Conservation (phyloP, 306 rosid species). For the Hippophae tibetana region DNA sequence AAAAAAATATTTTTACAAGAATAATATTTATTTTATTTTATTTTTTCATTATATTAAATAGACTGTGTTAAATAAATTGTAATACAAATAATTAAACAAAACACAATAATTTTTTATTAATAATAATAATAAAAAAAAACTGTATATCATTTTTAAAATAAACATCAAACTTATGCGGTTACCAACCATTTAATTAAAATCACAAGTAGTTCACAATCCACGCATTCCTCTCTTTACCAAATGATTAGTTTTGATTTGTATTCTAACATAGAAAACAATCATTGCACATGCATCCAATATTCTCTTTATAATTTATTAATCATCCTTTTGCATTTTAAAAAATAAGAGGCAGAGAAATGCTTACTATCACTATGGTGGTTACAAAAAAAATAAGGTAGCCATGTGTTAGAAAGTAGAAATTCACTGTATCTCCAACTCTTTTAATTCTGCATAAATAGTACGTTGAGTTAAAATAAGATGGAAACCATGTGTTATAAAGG, state of each 20-base stretch:
- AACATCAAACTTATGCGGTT: too few species aligned
- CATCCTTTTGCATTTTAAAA: conserved; percentile 18
- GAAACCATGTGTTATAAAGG: conserved; percentile 31
- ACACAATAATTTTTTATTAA: too few species aligned
- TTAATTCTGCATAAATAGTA: conserved; percentile 9
- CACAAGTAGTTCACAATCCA: conserved; percentile 14
- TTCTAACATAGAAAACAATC: conserved; percentile 40
- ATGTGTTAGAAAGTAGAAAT: conserved; percentile 37
- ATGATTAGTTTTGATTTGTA: conserved; percentile 40
- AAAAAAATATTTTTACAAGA: too few species aligned
- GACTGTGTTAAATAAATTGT: too few species aligned
- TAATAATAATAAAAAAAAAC: too few species aligned
- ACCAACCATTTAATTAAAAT: too few species aligned
- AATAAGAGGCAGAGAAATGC: not conserved
- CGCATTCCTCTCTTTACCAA: conserved; percentile 37
- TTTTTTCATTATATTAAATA: too few species aligned
- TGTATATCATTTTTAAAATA: too few species aligned
- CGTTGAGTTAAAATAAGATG: conserved; percentile 18
- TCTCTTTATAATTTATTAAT: conserved; percentile 42
- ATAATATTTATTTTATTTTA: too few species aligned
- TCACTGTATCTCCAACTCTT: conserved; percentile 24
- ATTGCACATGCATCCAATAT: conserved; percentile 79
- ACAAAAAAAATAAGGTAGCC: conserved; percentile 26
- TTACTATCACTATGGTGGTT: conserved; percentile 20
- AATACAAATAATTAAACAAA: too few species aligned